Percentiles rank a stretch among this genome's conserved stretches.
Conservation (phyloP, 1,284 basidiomycete genomes). For the Microbotryum saponariae region DNA sequence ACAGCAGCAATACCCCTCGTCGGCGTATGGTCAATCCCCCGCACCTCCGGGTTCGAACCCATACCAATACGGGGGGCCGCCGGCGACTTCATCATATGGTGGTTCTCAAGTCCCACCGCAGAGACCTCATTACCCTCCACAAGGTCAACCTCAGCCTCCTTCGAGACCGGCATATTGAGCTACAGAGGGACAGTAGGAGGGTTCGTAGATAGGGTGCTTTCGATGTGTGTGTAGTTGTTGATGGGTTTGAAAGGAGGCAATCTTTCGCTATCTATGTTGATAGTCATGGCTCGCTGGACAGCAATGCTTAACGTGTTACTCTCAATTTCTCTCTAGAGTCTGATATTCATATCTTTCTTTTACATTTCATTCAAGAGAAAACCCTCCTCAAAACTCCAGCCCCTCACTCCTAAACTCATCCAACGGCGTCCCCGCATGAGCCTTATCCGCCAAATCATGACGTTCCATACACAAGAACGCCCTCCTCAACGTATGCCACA, state of each 20-base stretch:
- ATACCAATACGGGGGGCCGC: conserved; percentile 21
- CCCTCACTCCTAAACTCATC: conserved; percentile 33
- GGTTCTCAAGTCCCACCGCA: conserved; percentile 20
- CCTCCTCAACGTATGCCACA: conserved; percentile 88
- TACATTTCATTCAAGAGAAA: too few species aligned
- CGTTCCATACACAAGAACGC: conserved; percentile 64
- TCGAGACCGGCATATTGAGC: too few species aligned
- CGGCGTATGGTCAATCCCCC: too few species aligned
- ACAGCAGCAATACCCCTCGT: conserved; percentile 24
- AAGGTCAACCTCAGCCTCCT: conserved; percentile 14
- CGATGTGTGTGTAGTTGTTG: too few species aligned
- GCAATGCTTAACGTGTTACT: too few species aligned
- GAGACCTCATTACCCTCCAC: conserved; percentile 30
- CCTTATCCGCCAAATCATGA: conserved; percentile 35
- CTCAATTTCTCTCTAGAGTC: too few species aligned
- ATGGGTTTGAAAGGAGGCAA: too few species aligned
- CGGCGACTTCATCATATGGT: conserved; percentile 7
- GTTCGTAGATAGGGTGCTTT: too few species aligned
- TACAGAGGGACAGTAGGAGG: too few species aligned
- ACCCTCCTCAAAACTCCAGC: conserved; percentile 33
- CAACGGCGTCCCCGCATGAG: conserved; percentile 32
- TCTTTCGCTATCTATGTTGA: too few species aligned
- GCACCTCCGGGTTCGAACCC: conserved; percentile 31
- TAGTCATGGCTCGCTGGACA: too few species aligned
- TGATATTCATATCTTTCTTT: too few species aligned